Conservation (phyloP, 2,329 filamentous ascomycete genomes). For the Zalaria sp. region DNA sequence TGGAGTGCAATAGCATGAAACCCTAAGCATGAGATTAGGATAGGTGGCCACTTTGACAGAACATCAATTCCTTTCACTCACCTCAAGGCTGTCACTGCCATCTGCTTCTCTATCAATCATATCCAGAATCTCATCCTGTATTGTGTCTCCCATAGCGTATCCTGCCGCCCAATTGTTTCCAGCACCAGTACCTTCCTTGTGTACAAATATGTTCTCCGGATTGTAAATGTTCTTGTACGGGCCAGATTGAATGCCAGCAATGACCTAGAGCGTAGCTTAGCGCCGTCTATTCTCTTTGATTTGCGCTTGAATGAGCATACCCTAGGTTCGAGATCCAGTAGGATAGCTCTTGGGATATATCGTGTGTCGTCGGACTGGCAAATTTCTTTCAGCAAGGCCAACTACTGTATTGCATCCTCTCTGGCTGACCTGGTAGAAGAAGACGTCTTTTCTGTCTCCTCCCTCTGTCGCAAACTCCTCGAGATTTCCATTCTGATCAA, state of each 20-base stretch:
- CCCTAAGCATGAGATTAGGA: conserved; percentile 38
- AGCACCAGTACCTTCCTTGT: conserved; percentile 83
- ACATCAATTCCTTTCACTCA: conserved; percentile 19
- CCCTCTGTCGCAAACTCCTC: conserved; percentile 97
- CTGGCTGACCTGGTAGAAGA: conserved; percentile 67
- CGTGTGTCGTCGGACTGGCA: conserved; percentile 86
- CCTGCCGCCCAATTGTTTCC: conserved; percentile 98
- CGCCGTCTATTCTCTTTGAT: neutral
- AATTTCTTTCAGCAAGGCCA: conserved; percentile 12
- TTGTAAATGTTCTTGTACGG: conserved; percentile 99
- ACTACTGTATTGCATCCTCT: no score
- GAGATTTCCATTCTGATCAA: conserved; percentile 91
- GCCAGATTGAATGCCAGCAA: conserved; percentile 83
- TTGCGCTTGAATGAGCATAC: conserved; percentile 28
- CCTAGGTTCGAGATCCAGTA: conserved; percentile 87
- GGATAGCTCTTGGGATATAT: conserved; percentile 91
- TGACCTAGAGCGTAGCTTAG: conserved; percentile 41
- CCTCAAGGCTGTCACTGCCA: conserved; percentile 91
- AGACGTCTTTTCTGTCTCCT: conserved; percentile 95
- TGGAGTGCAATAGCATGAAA: conserved; percentile 98
- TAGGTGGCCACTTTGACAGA: neutral
- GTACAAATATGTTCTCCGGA: conserved; percentile 96
- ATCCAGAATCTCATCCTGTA: conserved; percentile 95
- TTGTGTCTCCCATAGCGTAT: conserved; percentile 79
- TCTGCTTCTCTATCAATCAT: conserved; percentile 99